A percentile compares a stretch with the other conserved stretches of the same genome.
Evolutionary conservation across 2,329 filamentous ascomycete genomes (phyloP).

Genomic region (Verticillium zaregamsianum): DNA sequence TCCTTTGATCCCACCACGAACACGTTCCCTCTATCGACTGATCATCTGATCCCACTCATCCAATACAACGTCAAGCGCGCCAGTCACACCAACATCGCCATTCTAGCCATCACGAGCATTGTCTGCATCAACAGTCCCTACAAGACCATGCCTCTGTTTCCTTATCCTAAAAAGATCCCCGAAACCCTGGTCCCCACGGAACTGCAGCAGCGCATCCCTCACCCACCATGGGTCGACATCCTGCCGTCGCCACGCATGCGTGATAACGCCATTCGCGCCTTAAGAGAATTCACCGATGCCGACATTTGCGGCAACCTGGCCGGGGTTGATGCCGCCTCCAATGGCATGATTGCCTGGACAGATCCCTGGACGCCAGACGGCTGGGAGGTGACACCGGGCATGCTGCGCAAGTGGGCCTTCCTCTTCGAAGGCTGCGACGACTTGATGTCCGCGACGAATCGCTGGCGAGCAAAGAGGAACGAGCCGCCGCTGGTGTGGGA

Average conservation of each 20-base stretch:
- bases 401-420: constrained; percentile 31
- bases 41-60: constrained; percentile 28
- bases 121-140: constrained; percentile 10
- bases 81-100: constrained; percentile 24
- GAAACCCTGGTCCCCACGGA: constrained; percentile 17
- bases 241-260: neutral
- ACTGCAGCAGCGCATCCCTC: constrained; percentile 10
- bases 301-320: neutral
- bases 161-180: constrained; percentile 10
- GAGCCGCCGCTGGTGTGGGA: constrained; percentile 17
- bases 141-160: constrained; percentile 15
- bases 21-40: constrained; percentile 17
- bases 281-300: neutral
- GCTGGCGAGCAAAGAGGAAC: constrained; percentile 26
- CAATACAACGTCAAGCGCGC: constrained; percentile 33
- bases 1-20: neutral
- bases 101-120: constrained; percentile 20
- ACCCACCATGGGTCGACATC: neutral
- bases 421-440: constrained; percentile 31
- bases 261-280: neutral
- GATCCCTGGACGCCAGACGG: constrained; percentile 31
- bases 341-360: constrained; percentile 26
- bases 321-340: neutral
- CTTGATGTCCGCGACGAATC: constrained; percentile 32
- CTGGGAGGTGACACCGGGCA: constrained; percentile 38